Conservation (phyloP, 257 asterid genomes). For the Paraleonurus japonicus region DNA sequence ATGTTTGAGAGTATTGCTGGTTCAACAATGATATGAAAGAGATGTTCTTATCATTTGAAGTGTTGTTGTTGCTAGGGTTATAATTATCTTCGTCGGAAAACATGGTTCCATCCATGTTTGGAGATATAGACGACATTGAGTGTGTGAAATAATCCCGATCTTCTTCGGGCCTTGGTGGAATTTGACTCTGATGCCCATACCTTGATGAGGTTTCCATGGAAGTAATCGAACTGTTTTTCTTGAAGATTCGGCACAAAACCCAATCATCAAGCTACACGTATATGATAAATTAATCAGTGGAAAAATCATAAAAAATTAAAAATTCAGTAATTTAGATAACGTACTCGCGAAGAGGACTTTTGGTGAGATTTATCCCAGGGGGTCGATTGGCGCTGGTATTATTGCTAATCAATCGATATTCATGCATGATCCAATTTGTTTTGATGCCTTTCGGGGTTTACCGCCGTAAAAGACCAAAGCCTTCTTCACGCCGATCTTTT, state of each 20-base stretch:
- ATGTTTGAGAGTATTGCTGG: slow-evolving; percentile 33
- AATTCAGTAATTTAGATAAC: neutral
- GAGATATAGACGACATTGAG: slow-evolving; percentile 21
- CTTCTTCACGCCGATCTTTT: slow-evolving; percentile 42
- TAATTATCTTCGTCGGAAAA: neutral
- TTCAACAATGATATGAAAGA: slow-evolving; percentile 33
- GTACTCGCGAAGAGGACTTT: slow-evolving; percentile 38
- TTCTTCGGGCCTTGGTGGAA: slow-evolving; percentile 12
- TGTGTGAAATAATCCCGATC: slow-evolving; percentile 17
- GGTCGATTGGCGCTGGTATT: slow-evolving; percentile 26
- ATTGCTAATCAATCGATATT: slow-evolving; percentile 37
- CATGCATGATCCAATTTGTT: slow-evolving; percentile 53
- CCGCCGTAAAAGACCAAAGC: slow-evolving; percentile 45
- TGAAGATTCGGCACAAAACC: slow-evolving; percentile 54
- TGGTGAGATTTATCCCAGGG: slow-evolving; percentile 28
- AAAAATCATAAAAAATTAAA: neutral
- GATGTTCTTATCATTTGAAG: neutral
- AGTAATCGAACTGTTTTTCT: slow-evolving; percentile 27
- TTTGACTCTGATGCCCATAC: slow-evolving; percentile 11
- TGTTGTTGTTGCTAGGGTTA: slow-evolving; percentile 23
- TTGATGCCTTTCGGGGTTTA: slow-evolving; percentile 47
- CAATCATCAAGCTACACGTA: slow-evolving; percentile 45
- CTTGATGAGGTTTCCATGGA: slow-evolving; percentile 18
- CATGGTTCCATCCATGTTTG: neutral
- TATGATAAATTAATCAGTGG: too few species aligned